Evolutionary conservation across 2,329 filamentous ascomycete genomes (phyloP).

Genomic region (Colletotrichum sp.): DNA sequence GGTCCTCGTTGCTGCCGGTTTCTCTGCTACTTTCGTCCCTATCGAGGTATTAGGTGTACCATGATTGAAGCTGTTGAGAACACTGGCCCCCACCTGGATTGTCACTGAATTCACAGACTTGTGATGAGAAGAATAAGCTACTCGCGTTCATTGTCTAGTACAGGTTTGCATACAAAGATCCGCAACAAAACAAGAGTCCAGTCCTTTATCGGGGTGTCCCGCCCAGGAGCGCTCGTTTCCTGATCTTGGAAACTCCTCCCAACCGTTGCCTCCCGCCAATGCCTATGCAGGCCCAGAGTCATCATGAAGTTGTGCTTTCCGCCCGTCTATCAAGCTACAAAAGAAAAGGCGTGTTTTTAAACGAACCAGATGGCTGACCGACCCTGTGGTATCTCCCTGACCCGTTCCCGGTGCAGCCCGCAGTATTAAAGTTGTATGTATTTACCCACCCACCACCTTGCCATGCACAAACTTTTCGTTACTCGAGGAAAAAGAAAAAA

Average conservation of each 20-base stretch:
- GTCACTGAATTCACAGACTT: background rate
- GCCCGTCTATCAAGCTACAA: slow-evolving; percentile 19
- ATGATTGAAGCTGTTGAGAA: too few species aligned
- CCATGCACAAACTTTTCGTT: slow-evolving; percentile 21
- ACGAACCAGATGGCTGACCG: slow-evolving; percentile 12
- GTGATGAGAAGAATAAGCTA: background rate
- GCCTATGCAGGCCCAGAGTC: slow-evolving; percentile 12
- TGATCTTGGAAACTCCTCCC: slow-evolving; percentile 16
- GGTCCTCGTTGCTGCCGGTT: too few species aligned
- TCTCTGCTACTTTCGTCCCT: too few species aligned
- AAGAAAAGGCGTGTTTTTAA: slow-evolving; percentile 13
- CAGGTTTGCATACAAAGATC: slow-evolving; percentile 14
- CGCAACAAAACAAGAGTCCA: background rate
- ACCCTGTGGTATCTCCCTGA: slow-evolving; percentile 17
- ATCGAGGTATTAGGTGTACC: too few species aligned
- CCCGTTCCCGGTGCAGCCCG: slow-evolving; percentile 8
- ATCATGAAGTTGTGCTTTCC: slow-evolving; percentile 20
- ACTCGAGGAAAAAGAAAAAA: background rate
- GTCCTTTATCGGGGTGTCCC: slow-evolving; percentile 5
- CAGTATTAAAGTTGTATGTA: slow-evolving; percentile 25
- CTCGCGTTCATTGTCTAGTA: slow-evolving; percentile 21
- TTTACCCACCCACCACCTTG: slow-evolving; percentile 19
- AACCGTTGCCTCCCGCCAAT: slow-evolving; percentile 13
- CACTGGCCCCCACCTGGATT: background rate
- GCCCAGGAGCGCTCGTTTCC: slow-evolving; percentile 3